Evolutionary conservation across 768 basidiomycete genomes (phyloP), one percentile per base, ranked within the genome.

Genomic region (Chalciporus chontae): DNA sequence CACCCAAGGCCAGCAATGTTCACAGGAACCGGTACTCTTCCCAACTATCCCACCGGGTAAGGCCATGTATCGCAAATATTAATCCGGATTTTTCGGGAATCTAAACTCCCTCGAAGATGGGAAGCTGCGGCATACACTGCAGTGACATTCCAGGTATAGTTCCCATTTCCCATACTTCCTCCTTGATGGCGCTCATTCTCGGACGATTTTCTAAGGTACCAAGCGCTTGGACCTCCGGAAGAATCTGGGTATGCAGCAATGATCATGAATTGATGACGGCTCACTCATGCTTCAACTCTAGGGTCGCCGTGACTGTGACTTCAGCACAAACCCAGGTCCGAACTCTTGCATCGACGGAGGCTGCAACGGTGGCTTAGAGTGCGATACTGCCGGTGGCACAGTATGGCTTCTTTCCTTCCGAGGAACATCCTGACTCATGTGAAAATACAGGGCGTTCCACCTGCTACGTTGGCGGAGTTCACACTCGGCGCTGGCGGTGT

Each of bases 381-480:
- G 86, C 53, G 78, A 77, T 57, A 53, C 71, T 10, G 58, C 60
- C 34, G 75, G 74, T 27, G 83, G 79, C 40, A 81, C 81, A 23
- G 76, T 76, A 54, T 44, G 61, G 9, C 31, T 34, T 6, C 2
- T 2, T 43, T 37, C 6, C 8, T 17, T 24, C 31, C 17, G 17
- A 14, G 23, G 36, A 24, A 13, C 29, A 13, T 38, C 11, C 18
- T 46, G 42, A 47, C 21, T 45, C 17, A 47, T 31, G 7, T 53
- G 17, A 43, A 9, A 17, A 36, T 42, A 26, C 8, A 77, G 77
- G 83, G 81, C 43, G 76, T 82, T n/a, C 84, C 85, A 27, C 87
- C 87, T 38, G 85, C 80, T 10, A 76, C 78, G 4, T 69, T 87
- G 32, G 86, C 85, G 1, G 84, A 87, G 56, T 87, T 78, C 69